These are phyloP conservation scores for Pseudonitzschia pungens DNA, from an alignment of 108 stramenopile species.

Conservation along the genomic window DNA sequence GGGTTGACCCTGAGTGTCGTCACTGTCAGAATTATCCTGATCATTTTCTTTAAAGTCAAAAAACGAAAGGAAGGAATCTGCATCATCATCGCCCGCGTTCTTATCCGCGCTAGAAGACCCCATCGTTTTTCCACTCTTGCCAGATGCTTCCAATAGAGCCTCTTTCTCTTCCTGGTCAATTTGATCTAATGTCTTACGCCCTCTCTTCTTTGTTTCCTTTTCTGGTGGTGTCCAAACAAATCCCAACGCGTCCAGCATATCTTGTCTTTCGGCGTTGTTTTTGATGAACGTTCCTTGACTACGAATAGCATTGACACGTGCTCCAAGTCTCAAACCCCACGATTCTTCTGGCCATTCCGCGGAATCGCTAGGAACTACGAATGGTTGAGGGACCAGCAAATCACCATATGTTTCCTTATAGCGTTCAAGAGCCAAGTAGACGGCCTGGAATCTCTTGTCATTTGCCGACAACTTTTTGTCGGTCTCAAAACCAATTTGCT, in stretches of 20 bases:
- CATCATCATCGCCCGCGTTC: conserved; percentile 33
- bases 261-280: conserved; percentile 58
- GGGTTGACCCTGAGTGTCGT: conserved; percentile 41
- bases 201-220: conserved; percentile 48
- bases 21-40: conserved; percentile 33
- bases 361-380: conserved; percentile 70
- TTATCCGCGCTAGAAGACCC: conserved; percentile 13
- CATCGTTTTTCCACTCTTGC: background rate
- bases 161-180: conserved; percentile 36
- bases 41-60: conserved; percentile 37
- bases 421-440: conserved; percentile 70
- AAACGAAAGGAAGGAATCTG: conserved; percentile 31
- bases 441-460: conserved; percentile 70
- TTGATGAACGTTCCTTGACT: conserved; percentile 88
- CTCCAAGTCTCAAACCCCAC: conserved; percentile 81
- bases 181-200: conserved; percentile 63
- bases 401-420: conserved; percentile 88
- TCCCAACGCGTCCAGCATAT: conserved; percentile 72
- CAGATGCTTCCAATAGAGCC: conserved; percentile 14
- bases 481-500: conserved; percentile 36
- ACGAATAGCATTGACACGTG: conserved; percentile 88
- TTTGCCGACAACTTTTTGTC: conserved; percentile 50
- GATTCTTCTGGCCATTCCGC: conserved; percentile 73
- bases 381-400: conserved; percentile 85
- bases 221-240: conserved; percentile 80